Percentiles rank a stretch among this genome's conserved stretches.
Evolutionary conservation across 345 rosid genomes (phyloP).

Genomic region (Cochlearia excelsa): DNA sequence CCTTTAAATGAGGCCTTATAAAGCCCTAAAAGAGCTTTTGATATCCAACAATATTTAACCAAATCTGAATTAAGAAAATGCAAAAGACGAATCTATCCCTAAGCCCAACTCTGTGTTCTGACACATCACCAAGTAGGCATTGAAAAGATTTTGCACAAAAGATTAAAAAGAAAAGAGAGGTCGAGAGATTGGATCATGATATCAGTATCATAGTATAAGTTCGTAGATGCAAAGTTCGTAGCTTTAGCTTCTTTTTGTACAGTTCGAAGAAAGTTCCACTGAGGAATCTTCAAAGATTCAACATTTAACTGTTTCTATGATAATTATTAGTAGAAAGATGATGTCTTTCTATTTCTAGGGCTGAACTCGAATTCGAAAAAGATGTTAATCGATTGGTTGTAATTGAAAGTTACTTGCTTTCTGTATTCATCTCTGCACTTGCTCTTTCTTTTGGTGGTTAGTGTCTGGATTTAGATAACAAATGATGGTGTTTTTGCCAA

Average conservation of each 20-base stretch:
- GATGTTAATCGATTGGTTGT: neutral
- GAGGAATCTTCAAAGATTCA: slow-evolving; percentile 24
- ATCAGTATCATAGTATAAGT: slow-evolving; percentile 7
- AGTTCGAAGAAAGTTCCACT: slow-evolving; percentile 16
- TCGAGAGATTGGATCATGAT: slow-evolving; percentile 24
- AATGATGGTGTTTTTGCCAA: slow-evolving; percentile 15
- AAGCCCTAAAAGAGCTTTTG: slow-evolving; percentile 20
- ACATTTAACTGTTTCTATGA: slow-evolving; percentile 18
- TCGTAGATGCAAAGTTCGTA: slow-evolving; percentile 25
- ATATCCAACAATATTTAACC: slow-evolving; percentile 10
- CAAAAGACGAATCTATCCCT: neutral
- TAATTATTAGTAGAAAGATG: neutral
- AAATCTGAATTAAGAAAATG: neutral
- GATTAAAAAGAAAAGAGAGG: neutral
- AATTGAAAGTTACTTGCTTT: slow-evolving; percentile 21
- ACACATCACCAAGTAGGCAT: slow-evolving; percentile 28
- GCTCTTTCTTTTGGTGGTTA: slow-evolving; percentile 1
- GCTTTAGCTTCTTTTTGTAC: slow-evolving; percentile 1
- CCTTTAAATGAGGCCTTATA: slow-evolving; percentile 18
- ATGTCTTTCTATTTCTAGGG: slow-evolving; percentile 32
- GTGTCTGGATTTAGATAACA: neutral
- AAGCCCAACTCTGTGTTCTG: slow-evolving; percentile 26
- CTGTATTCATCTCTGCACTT: slow-evolving; percentile 10
- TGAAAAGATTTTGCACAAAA: slow-evolving; percentile 26
- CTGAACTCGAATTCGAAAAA: neutral